Evolutionary conservation across 1,284 basidiomycete species (phyloP), one percentile per base, ranked within the genome.

Genomic region (Uromyces viciae-fabae): DNA sequence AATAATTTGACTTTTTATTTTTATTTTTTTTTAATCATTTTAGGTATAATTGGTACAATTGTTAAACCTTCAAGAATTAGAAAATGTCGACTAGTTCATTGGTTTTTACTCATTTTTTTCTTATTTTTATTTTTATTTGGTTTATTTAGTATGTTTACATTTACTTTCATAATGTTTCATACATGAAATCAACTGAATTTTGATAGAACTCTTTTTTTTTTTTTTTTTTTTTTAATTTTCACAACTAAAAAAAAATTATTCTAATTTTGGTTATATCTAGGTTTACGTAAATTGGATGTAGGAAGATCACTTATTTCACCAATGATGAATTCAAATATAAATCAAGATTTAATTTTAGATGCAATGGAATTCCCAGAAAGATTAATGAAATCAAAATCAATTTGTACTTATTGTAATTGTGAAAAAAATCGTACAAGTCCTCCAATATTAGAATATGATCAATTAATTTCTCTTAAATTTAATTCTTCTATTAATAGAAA

Each of bases 381-480:
- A 9, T 62, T 81, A 43, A n/a, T 38, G 36, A 71, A 42, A 3
- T 15, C 49, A 3, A 42, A 43, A 25, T 64, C 54, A 17, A 62
- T 81, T 17, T 81, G 78, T 38, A 56, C 54, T 22, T 74, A 64
- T 33, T 81, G 78, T 40, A 60, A 81, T 52, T 81, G 78, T 46
- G 38, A 54, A 14, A 46, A 62, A 15, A 74, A 81, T 52, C 43
- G 42, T 0, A 73, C 69, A 14, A 81, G 62, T 36, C 78, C 78
- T 0, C 60, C 78, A n/a, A 69, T 74, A 5, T 64, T 72, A 36
- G 17, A n/a, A n/a, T n/a, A n/a, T n/a, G n/a, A n/a, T n/a, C n/a
- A n/a, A n/a, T n/a, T 0, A 46, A 71, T 38, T 33, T 40, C 9
- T 1, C 36, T 8, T 43, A 60, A 25, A 14, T 22, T 7, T n/a